These are phyloP conservation scores for Phytopythium boreale DNA, from an alignment of 352 stramenopile genomes.

Conservation along the genomic window DNA sequence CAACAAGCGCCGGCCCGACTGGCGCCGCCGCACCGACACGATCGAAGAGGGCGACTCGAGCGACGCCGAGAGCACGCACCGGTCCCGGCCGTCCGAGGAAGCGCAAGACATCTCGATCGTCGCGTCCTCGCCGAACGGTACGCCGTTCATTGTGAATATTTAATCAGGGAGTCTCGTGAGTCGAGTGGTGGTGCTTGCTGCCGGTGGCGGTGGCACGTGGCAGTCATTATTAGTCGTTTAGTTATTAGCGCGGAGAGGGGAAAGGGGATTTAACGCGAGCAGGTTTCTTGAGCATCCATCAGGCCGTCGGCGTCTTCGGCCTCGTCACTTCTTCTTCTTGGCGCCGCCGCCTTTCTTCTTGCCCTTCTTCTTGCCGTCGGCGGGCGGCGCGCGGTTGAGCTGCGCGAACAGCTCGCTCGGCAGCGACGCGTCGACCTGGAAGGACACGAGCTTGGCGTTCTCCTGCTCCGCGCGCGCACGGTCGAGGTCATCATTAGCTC, in stretches of 20 bases:
- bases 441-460: conserved; percentile 63
- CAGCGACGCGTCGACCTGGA: conserved; percentile 74
- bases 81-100: background rate
- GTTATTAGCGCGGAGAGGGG: background rate
- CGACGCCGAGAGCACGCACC: conserved; percentile 4
- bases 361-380: conserved; percentile 77
- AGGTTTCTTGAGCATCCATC: background rate
- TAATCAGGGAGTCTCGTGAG: conserved; percentile 15
- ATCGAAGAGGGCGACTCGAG: conserved; percentile 24
- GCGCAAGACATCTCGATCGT: conserved; percentile 24
- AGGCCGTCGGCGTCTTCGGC: no score
- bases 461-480: conserved; percentile 20
- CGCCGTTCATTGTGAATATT: conserved; percentile 58
- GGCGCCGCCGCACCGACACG: conserved; percentile 32
- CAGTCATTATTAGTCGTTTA: background rate
- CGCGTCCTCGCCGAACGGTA: conserved; percentile 49
- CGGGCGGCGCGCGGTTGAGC: conserved; percentile 67
- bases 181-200: background rate
- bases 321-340: conserved; percentile 52
- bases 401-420: conserved; percentile 66
- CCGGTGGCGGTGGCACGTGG: background rate
- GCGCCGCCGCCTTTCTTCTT: conserved; percentile 66
- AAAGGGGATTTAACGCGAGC: background rate
- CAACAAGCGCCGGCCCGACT: conserved; percentile 31
- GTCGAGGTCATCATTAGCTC: background rate